Base-by-base conservation (phyloP, 1,284 basidiomycete genomes). In the Trametes versicolor region DNA sequence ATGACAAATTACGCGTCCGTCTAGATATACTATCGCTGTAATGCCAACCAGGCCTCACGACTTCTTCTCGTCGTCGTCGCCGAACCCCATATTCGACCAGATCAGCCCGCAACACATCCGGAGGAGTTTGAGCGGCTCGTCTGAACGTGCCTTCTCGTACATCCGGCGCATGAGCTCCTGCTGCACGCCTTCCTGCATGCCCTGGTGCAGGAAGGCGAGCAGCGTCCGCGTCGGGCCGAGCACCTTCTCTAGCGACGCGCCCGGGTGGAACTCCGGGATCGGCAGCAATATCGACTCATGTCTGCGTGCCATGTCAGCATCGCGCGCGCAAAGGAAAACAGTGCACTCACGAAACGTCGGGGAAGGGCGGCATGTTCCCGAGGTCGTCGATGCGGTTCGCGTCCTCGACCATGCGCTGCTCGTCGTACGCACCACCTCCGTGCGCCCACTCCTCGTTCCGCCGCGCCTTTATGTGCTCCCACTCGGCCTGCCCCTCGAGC, bases 401-500 rank as follows among this genome's bases (percentile, higher is more conserved):
- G 48, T 66, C 69, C 23, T 61, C 62, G 5, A 41, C 34, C n/a
- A 61, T 37, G 23, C 50, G 29, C 25, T 51, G 32, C 12, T 63
- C 58, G 32, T 47, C 41, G 15, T 57, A 50, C 19, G 54, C 34
- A 4, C 41, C 34, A 4, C 65, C 65, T 2, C 65, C 65, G 5
- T 60, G 66, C 58, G 60, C 72, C 84, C 84, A 86, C 58, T 82
- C 73, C 63, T 81, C 78, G 68, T 79, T 82, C 68, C 78, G 74
- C 53, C 79, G 71, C 69, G 83, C 80, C 68, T 82, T 82, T 53
- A 77, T 66, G 47, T 74, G 71, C 47, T 81, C 76, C 73, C 81
- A 78, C 48, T 76, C 71, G 41, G 81, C 79, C 74, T 90, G 88
- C 23, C 73, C 76, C 64, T 81, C 80, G 48, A 93, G 77, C 67